These are phyloP conservation scores for Phytophthora tentaculata DNA, from an alignment of 352 stramenopile genomes.

Conservation along the genomic window DNA sequence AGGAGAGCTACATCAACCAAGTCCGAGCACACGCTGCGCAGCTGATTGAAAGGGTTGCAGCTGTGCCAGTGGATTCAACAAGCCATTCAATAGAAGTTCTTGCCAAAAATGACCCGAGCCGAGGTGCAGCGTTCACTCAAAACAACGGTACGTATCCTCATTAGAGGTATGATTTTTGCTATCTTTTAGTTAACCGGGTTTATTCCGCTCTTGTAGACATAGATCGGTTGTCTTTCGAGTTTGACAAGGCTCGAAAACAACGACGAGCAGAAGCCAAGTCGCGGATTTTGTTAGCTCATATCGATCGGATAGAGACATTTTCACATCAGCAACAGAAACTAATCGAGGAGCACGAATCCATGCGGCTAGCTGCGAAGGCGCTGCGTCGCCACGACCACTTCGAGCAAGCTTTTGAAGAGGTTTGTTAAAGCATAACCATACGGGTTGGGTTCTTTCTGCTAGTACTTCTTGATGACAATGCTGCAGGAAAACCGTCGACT, in stretches of 20 bases:
- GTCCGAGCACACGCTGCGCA: slow-evolving; percentile 48
- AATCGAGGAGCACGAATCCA: slow-evolving; percentile 39
- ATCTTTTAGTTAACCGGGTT: neutral
- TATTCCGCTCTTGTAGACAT: slow-evolving; percentile 5
- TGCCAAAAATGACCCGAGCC: slow-evolving; percentile 5
- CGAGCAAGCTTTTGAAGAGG: slow-evolving; percentile 44
- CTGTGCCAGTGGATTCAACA: neutral
- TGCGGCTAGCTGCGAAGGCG: slow-evolving; percentile 54
- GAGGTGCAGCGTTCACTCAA: neutral
- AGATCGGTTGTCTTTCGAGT: slow-evolving; percentile 54
- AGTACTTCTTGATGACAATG: neutral
- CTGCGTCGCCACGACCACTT: slow-evolving; percentile 55
- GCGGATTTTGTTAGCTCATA: slow-evolving; percentile 50
- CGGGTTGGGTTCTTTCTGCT: neutral
- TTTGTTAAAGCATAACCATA: neutral
- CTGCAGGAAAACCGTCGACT: slow-evolving; percentile 46
- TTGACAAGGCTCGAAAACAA: slow-evolving; percentile 55
- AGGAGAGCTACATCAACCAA: slow-evolving; percentile 57
- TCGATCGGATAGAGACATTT: slow-evolving; percentile 55
- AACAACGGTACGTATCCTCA: slow-evolving; percentile 7
- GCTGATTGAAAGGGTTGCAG: slow-evolving; percentile 35
- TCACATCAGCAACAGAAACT: slow-evolving; percentile 45
- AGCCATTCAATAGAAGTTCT: neutral
- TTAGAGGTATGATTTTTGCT: neutral
- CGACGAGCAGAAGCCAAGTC: slow-evolving; percentile 44